Evolutionary conservation across 1,284 basidiomycete genomes (phyloP).

Genomic region (Malassezia slooffiae): DNA sequence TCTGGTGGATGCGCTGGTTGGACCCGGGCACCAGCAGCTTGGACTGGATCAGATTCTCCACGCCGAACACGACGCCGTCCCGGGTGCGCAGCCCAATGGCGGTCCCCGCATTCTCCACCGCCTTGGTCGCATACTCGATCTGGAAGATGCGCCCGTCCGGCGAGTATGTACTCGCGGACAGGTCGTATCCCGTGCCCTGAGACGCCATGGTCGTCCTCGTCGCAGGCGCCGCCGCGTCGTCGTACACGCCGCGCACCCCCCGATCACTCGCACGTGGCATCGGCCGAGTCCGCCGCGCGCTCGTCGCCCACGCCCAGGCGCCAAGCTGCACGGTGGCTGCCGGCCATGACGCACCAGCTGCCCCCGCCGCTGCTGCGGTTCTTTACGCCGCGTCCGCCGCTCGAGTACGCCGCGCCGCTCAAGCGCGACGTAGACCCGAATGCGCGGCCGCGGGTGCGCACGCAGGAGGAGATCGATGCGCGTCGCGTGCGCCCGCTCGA

Average conservation of each 20-base stretch:
- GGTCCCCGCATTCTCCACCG: constrained; percentile 90
- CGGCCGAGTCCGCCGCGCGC: too few relatives aligned
- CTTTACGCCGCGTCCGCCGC: constrained; percentile 35
- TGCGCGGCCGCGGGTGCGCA: constrained; percentile 15
- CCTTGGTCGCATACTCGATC: constrained; percentile 98
- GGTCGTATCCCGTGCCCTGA: constrained; percentile 95
- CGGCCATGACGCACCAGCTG: constrained; percentile 39
- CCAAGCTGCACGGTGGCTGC: not conserved
- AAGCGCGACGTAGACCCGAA: constrained; percentile 25
- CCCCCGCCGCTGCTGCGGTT: constrained; percentile 41
- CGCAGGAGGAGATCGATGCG: constrained; percentile 6
- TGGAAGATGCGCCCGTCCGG: constrained; percentile 98
- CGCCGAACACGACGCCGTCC: constrained; percentile 77
- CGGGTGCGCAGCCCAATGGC: constrained; percentile 69
- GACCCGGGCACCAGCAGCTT: constrained; percentile 88
- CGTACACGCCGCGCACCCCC: too few relatives aligned
- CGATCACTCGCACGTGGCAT: too few relatives aligned
- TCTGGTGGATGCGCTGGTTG: constrained; percentile 81
- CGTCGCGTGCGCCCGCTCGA: constrained; percentile 26
- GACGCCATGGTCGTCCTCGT: constrained; percentile 79
- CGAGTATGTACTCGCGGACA: constrained; percentile 94
- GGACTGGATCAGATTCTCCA: constrained; percentile 95
- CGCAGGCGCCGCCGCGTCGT: too few relatives aligned
- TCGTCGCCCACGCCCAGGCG: not conserved
- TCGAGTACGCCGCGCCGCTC: constrained; percentile 25